These are phyloP conservation scores for Fusarium tanahbumbuense DNA, from an alignment of 2,329 filamentous ascomycete species.

Conservation along the genomic window DNA sequence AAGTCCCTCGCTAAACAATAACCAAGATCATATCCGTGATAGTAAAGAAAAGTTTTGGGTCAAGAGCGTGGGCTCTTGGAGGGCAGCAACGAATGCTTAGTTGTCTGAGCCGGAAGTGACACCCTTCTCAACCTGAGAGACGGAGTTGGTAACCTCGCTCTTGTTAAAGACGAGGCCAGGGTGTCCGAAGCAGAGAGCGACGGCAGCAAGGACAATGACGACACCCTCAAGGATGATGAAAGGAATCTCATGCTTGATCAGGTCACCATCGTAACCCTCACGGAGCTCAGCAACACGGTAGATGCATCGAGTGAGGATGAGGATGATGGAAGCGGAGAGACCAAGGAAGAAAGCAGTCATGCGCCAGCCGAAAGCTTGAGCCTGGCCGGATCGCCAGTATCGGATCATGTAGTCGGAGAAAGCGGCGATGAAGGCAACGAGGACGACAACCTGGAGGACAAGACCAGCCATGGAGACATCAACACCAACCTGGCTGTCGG, in stretches of 20 bases:
- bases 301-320: slow-evolving; percentile 71
- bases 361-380: slow-evolving; percentile 45
- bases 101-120: slow-evolving; percentile 17
- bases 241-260: slow-evolving; percentile 64
- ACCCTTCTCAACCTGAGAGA: slow-evolving; percentile 45
- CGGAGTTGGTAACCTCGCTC: slow-evolving; percentile 17
- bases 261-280: slow-evolving; percentile 67
- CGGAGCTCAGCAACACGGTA: slow-evolving; percentile 75
- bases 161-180: slow-evolving; percentile 55
- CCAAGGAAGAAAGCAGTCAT: slow-evolving; percentile 62
- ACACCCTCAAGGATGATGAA: slow-evolving; percentile 66
- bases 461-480: slow-evolving; percentile 63
- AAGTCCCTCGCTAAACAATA: background rate
- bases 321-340: slow-evolving; percentile 64
- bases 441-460: slow-evolving; percentile 67
- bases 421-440: slow-evolving; percentile 62
- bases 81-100: background rate
- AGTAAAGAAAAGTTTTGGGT: background rate
- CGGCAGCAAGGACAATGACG: slow-evolving; percentile 53
- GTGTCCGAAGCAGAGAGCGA: slow-evolving; percentile 55
- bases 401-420: slow-evolving; percentile 64
- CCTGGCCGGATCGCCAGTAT: slow-evolving; percentile 50
- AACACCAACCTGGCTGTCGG: slow-evolving; percentile 51
- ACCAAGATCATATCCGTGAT: background rate
- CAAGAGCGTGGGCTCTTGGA: background rate